phyloP scores from a whole-genome alignment of 345 rosid species.

The Corchorus olitorius region DNA sequence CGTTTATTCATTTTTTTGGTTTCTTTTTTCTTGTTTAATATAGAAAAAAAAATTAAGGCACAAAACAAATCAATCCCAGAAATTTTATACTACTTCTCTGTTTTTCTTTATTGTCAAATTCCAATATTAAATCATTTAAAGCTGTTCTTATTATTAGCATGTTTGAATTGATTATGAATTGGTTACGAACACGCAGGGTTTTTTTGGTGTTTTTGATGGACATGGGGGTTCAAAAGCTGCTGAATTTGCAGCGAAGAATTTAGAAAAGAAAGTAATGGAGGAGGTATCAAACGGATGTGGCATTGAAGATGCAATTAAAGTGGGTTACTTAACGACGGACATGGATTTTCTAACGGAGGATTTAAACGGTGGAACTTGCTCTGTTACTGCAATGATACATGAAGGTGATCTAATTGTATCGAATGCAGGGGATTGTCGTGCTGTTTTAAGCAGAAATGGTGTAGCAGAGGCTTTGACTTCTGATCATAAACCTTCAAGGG shows the following conservation, averaged over 20 bases:
- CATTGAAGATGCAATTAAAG: conserved; percentile 48
- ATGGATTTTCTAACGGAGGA: conserved; percentile 57
- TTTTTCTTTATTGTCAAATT: too few species aligned
- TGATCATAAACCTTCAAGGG: conserved; percentile 72
- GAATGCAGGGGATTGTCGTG: conserved; percentile 86
- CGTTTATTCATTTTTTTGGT: conserved; percentile 19
- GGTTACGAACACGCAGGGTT: conserved; percentile 47
- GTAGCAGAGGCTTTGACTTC: conserved; percentile 76
- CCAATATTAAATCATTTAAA: too few species aligned
- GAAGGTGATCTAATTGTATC: conserved; percentile 62
- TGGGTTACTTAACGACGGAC: conserved; percentile 68
- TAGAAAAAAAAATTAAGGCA: neutral
- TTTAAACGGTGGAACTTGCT: conserved; percentile 71
- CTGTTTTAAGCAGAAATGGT: conserved; percentile 70
- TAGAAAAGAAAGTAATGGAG: conserved; percentile 56
- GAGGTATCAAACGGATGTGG: conserved; percentile 40
- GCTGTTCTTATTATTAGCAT: neutral
- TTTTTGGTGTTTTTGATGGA: conserved; percentile 89
- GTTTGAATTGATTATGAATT: neutral
- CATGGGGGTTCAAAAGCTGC: conserved; percentile 89
- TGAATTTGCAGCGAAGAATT: conserved; percentile 70
- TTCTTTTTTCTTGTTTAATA: neutral
- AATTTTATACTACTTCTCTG: too few species aligned
- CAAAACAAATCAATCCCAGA: too few species aligned
- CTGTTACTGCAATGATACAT: conserved; percentile 70